A percentile compares a stretch with the other conserved stretches of the same genome.
Conservation (phyloP, 129 eudicot species). For the Ambrosia trifida region DNA sequence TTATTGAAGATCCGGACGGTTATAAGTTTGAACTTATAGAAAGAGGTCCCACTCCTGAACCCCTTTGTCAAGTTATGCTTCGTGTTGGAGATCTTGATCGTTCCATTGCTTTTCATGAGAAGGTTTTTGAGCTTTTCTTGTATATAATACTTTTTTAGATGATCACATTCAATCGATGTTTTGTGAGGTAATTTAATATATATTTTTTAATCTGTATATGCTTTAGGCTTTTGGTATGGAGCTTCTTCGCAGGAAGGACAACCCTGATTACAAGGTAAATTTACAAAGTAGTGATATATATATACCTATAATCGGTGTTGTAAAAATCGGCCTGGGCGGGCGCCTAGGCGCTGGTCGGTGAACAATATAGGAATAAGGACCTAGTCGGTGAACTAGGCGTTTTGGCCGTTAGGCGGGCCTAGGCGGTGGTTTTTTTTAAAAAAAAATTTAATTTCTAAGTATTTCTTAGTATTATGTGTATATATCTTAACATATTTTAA, state of each 20-base stretch:
- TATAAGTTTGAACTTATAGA: slow-evolving; percentile 94
- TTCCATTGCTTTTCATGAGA: slow-evolving; percentile 79
- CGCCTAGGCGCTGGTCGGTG: no score
- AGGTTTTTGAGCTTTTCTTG: slow-evolving; percentile 51
- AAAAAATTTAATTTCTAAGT: no score
- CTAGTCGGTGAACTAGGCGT: no score
- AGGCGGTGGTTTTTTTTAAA: no score
- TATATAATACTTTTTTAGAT: background rate
- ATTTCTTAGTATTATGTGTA: no score
- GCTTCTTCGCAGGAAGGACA: slow-evolving; percentile 82
- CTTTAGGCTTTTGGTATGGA: slow-evolving; percentile 96
- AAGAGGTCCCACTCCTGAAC: slow-evolving; percentile 98
- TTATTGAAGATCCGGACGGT: slow-evolving; percentile 98
- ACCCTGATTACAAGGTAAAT: slow-evolving; percentile 87
- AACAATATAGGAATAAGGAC: no score
- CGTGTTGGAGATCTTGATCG: slow-evolving; percentile 99
- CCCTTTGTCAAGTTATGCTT: slow-evolving; percentile 98
- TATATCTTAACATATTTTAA: no score
- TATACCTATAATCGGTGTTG: no score
- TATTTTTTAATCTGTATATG: slow-evolving; percentile 1
- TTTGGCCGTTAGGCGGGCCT: no score
- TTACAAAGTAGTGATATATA: background rate
- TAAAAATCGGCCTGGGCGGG: no score
- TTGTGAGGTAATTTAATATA: background rate
- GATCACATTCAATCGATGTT: background rate